Conservation (phyloP, 2,329 filamentous ascomycete species). For the Cylindrodendrum hubeiense region DNA sequence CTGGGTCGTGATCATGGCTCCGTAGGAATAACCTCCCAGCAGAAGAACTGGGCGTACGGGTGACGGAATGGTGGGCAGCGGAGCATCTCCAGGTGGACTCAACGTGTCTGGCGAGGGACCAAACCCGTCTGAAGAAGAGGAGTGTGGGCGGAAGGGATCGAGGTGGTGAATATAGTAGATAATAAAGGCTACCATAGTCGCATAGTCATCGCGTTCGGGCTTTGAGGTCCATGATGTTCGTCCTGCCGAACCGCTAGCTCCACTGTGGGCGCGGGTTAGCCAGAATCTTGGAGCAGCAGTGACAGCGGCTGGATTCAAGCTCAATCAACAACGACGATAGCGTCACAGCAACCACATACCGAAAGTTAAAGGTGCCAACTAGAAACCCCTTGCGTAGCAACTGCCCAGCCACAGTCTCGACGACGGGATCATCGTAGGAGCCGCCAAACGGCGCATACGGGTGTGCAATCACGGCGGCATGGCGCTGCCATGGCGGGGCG, state of each 20-base stretch:
- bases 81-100: background rate
- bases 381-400: conserved; percentile 79
- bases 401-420: conserved; percentile 73
- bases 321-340: background rate
- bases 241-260: conserved; percentile 79
- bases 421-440: conserved; percentile 83
- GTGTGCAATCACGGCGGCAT: conserved; percentile 81
- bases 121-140: conserved; percentile 21
- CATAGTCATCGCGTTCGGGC: conserved; percentile 85
- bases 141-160: conserved; percentile 50
- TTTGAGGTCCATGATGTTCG: conserved; percentile 89
- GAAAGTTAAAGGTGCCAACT: conserved; percentile 92
- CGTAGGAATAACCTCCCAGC: conserved; percentile 90
- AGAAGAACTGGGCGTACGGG: conserved; percentile 58
- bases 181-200: conserved; percentile 84
- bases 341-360: conserved; percentile 63
- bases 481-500: conserved; percentile 57
- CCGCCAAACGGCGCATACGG: conserved; percentile 93
- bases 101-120: background rate
- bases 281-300: background rate
- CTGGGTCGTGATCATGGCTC: conserved; percentile 82
- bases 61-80: background rate
- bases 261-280: conserved; percentile 63
- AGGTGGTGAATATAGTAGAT: conserved; percentile 77
- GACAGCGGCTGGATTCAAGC: background rate